A percentile compares a stretch with the other conserved stretches of the same genome.
These are phyloP conservation scores for Kwoniella heveanensis DNA, from an alignment of 768 basidiomycete genomes.

Conservation along the genomic window DNA sequence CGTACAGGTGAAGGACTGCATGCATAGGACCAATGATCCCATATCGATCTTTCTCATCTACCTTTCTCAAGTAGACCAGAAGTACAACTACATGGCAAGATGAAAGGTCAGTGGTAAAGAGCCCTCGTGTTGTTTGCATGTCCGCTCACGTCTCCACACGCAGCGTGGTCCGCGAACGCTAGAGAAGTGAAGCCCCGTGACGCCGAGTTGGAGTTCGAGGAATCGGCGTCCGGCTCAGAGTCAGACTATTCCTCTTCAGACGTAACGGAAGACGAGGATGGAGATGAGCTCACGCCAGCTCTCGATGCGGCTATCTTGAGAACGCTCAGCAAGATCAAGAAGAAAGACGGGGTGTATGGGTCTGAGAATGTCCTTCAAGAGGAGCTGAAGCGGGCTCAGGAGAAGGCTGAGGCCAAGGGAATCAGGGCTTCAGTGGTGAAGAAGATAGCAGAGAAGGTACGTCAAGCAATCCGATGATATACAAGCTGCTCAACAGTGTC, in stretches of 20 bases:
- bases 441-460: constrained; percentile 31
- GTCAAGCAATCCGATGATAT: constrained; percentile 1
- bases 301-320: constrained; percentile 92
- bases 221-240: constrained; percentile 51
- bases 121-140: no score
- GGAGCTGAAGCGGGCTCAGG: constrained; percentile 37
- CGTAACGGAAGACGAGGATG: constrained; percentile 90
- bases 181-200: neutral
- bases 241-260: constrained; percentile 62
- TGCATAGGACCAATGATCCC: no score
- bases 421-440: constrained; percentile 10
- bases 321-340: constrained; percentile 80
- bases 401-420: constrained; percentile 27
- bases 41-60: no score
- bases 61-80: no score
- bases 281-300: constrained; percentile 88
- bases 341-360: constrained; percentile 80
- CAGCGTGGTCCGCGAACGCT: neutral
- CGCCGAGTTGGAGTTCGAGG: neutral
- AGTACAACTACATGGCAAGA: neutral
- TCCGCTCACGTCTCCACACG: no score
- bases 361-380: constrained; percentile 69
- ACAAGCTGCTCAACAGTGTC: no score
- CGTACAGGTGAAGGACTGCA: neutral
- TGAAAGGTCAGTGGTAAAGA: constrained; percentile 13